Percentiles rank a stretch among this genome's conserved stretches.
phyloP scores from a whole-genome alignment of 768 basidiomycete genomes.

The Filobasidium wieringae region DNA sequence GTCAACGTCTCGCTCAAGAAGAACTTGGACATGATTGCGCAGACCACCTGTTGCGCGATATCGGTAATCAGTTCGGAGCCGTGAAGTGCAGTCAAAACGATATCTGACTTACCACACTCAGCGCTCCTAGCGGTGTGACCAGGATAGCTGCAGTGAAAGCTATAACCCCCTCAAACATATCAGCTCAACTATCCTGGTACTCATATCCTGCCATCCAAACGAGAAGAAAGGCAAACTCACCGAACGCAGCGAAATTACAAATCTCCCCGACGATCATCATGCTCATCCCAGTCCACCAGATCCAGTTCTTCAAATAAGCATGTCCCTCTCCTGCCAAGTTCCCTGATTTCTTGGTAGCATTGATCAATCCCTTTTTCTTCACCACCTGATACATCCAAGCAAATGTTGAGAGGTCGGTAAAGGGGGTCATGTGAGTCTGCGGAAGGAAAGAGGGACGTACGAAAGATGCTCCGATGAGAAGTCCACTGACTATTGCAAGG shows the following conservation, averaged over 20 bases:
- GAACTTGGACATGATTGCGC: constrained; percentile 79
- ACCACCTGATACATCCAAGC: no score
- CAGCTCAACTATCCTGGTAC: neutral
- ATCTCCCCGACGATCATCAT: constrained; percentile 77
- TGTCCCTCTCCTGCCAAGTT: constrained; percentile 66
- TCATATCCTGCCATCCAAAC: neutral
- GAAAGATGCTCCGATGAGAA: constrained; percentile 59
- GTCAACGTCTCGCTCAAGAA: constrained; percentile 86
- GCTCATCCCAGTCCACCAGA: constrained; percentile 94
- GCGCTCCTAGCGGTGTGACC: constrained; percentile 89
- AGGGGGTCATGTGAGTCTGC: neutral
- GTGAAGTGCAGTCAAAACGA: no score
- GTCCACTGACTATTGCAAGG: constrained; percentile 50
- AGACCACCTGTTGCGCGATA: constrained; percentile 50
- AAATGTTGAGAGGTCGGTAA: neutral
- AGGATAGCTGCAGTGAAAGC: constrained; percentile 53
- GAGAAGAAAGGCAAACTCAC: constrained; percentile 12
- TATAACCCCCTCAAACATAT: neutral
- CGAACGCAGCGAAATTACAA: constrained; percentile 38
- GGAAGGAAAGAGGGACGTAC: constrained; percentile 9
- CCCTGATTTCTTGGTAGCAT: constrained; percentile 38
- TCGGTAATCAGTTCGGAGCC: no score
- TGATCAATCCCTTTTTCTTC: constrained; percentile 87
- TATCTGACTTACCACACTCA: constrained; percentile 57
- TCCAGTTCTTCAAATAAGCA: constrained; percentile 74